Percentiles rank a stretch among this genome's conserved stretches.
These are phyloP conservation scores for Citeromyces matritensis DNA, from an alignment of 805 yeast species.

Conservation along the genomic window DNA sequence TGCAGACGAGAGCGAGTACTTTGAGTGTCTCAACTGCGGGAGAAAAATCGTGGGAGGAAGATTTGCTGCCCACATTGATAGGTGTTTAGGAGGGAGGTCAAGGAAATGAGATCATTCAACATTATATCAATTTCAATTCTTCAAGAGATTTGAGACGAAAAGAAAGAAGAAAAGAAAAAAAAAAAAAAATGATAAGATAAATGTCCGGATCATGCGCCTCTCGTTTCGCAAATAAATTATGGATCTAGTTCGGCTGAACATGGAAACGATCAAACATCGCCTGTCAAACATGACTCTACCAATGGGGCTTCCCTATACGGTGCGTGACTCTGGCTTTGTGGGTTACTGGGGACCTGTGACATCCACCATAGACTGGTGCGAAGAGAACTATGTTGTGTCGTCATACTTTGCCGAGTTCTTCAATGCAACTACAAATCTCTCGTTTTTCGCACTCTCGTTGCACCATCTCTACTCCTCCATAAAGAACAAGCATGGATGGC, in stretches of 20 bases:
- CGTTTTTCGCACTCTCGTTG: conserved; percentile 23
- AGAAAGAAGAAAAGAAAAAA: too few species aligned
- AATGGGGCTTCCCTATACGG: too few species aligned
- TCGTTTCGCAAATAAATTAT: too few species aligned
- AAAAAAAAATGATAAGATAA: neutral
- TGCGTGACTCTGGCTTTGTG: conserved; percentile 2
- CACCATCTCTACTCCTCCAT: conserved; percentile 31
- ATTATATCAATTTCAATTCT: too few species aligned
- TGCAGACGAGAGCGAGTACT: conserved; percentile 24
- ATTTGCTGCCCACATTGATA: conserved; percentile 85
- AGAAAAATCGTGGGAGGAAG: conserved; percentile 83
- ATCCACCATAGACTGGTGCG: conserved; percentile 96
- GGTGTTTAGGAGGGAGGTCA: conserved; percentile 69
- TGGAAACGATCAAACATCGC: too few species aligned
- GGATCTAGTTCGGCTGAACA: too few species aligned
- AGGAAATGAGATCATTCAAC: conserved; percentile 24
- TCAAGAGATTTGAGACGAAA: too few species aligned
- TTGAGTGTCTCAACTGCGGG: conserved; percentile 68
- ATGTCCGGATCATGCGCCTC: neutral
- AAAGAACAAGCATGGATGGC: conserved; percentile 42
- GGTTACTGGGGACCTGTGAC: conserved; percentile 76
- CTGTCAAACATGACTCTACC: too few species aligned
- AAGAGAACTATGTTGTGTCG: conserved; percentile 85
- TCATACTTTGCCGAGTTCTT: conserved; percentile 77
- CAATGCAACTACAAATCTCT: conserved; percentile 68